A percentile compares a stretch with the other conserved stretches of the same genome.
Conservation (phyloP, 75 land plant genomes). For the Cryptomeria japonica region DNA sequence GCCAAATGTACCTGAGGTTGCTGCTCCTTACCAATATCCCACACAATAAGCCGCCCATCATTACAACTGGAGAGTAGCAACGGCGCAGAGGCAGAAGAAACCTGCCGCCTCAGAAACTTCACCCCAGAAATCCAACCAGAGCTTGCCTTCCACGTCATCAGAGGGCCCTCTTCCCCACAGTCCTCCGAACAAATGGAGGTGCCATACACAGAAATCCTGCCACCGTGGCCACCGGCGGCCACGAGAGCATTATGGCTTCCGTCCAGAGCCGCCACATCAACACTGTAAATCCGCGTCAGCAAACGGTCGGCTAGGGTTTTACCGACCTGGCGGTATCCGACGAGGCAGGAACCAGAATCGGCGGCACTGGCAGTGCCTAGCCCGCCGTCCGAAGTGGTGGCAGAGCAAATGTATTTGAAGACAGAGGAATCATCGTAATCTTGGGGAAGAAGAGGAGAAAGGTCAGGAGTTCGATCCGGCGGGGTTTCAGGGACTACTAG, state of each 20-base stretch:
- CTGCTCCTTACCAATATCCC: slow-evolving; percentile 43
- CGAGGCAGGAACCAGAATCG: not conserved
- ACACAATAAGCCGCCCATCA: slow-evolving; percentile 34
- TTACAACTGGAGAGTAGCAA: slow-evolving; percentile 32
- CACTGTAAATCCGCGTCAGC: slow-evolving; percentile 37
- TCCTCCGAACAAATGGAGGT: not conserved
- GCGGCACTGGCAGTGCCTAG: not conserved
- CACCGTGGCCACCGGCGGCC: slow-evolving; percentile 46
- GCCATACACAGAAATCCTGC: slow-evolving; percentile 38
- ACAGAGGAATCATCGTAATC: slow-evolving; percentile 24
- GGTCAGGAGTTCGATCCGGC: not conserved
- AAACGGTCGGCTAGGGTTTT: slow-evolving; percentile 15
- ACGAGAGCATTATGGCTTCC: slow-evolving; percentile 13
- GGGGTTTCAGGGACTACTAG: not conserved
- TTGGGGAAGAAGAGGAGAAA: not conserved
- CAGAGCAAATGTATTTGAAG: slow-evolving; percentile 25
- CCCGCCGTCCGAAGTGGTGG: no score
- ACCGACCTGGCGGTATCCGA: slow-evolving; percentile 17
- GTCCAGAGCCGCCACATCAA: slow-evolving; percentile 17
- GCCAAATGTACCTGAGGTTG: not conserved
- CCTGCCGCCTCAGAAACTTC: slow-evolving; percentile 22
- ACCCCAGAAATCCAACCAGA: slow-evolving; percentile 37
- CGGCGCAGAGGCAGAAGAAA: not conserved
- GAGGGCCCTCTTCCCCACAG: slow-evolving; percentile 1
- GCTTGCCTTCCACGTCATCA: slow-evolving; percentile 42